Conservation (phyloP, 1,284 basidiomycete genomes). For the Heliocybe sulcata region DNA sequence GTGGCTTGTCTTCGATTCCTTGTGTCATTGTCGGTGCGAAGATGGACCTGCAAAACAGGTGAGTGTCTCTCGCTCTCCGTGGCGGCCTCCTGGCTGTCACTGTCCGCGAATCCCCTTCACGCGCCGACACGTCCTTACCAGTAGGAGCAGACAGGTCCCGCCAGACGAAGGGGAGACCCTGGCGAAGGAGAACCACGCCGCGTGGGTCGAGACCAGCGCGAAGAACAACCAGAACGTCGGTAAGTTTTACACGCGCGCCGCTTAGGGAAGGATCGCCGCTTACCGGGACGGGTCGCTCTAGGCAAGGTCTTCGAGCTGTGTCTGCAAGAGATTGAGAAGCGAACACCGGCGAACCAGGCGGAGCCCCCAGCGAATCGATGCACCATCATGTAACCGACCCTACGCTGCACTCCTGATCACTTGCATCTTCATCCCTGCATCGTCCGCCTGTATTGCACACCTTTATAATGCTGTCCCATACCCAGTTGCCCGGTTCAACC, state of each 20-base stretch:
- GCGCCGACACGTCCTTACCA: slow-evolving; percentile 20
- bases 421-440: background rate
- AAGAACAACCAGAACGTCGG: slow-evolving; percentile 87
- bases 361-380: slow-evolving; percentile 57
- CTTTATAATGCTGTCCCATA: background rate
- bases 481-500: background rate
- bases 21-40: slow-evolving; percentile 98
- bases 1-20: slow-evolving; percentile 84
- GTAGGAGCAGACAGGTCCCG: slow-evolving; percentile 66
- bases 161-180: slow-evolving; percentile 70
- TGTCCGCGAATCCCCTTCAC: background rate
- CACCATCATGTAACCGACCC: slow-evolving; percentile 53
- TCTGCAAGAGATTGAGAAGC: slow-evolving; percentile 81
- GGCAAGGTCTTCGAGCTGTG: slow-evolving; percentile 87
- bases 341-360: slow-evolving; percentile 47
- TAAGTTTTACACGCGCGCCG: slow-evolving; percentile 34
- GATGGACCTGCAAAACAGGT: slow-evolving; percentile 77
- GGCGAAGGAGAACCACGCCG: slow-evolving; percentile 67
- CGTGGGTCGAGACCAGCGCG: slow-evolving; percentile 86
- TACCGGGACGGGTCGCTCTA: slow-evolving; percentile 22
- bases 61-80: slow-evolving; percentile 19
- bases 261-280: slow-evolving; percentile 5
- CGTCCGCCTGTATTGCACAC: background rate
- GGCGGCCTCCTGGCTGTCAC: background rate
- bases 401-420: background rate